phyloP scores from a whole-genome alignment of 116 monocot species.

The Iris pallida region DNA sequence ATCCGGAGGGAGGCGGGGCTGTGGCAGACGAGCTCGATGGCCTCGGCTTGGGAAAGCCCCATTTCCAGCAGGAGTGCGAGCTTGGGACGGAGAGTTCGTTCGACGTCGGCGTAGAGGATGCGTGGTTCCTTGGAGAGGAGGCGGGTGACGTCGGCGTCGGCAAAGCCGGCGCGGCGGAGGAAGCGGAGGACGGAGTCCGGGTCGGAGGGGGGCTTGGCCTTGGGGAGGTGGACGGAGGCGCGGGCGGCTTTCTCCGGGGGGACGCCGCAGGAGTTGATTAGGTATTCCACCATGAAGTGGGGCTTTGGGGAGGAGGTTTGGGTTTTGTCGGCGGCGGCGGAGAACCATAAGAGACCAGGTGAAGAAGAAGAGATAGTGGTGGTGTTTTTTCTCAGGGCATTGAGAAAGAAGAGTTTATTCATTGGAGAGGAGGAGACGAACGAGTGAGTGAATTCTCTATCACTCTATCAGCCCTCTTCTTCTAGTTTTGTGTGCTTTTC shows the following conservation, averaged over 20 bases:
- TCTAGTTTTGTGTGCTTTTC: no score
- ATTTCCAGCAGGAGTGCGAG: background rate
- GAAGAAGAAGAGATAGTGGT: no score
- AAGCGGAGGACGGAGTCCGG: constrained; percentile 24
- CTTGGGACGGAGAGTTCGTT: constrained; percentile 21
- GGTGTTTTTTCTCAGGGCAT: no score
- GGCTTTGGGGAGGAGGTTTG: no score
- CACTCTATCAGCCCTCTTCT: no score
- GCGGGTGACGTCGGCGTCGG: constrained; percentile 6
- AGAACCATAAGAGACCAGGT: no score
- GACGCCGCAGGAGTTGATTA: background rate
- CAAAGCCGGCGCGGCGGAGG: constrained; percentile 13
- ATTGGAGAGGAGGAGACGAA: no score
- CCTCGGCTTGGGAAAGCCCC: constrained; percentile 1
- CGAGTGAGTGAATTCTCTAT: no score
- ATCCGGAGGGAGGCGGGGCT: background rate
- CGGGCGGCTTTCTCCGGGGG: constrained; percentile 9
- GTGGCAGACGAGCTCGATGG: background rate
- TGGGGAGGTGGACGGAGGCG: constrained; percentile 4
- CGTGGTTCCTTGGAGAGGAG: background rate
- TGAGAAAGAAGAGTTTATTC: no score
- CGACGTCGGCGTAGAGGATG: constrained; percentile 13
- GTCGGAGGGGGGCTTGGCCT: constrained; percentile 10
- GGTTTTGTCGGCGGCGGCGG: no score
- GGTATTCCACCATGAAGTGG: constrained; percentile 12